phyloP scores from a whole-genome alignment of 176 grass and related monocot genomes.

The Carex myosuroides region DNA sequence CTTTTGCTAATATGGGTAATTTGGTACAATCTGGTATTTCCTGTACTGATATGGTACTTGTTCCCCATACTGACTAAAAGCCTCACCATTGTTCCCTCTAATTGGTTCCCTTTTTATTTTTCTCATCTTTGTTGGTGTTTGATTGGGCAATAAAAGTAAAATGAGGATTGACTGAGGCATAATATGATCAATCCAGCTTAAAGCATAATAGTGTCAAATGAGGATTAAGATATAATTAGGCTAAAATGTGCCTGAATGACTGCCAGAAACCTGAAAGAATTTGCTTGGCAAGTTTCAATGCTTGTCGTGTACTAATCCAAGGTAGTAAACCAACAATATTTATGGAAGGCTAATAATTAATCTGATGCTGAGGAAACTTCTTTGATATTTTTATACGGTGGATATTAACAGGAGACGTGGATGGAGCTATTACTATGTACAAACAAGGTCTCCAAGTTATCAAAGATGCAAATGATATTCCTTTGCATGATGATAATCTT shows the following conservation, averaged over 20 bases:
- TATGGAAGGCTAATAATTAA: not conserved
- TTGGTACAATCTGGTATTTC: not conserved
- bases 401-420: conserved; percentile 21
- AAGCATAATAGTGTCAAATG: not conserved
- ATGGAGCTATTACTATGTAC: conserved; percentile 31
- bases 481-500: conserved; percentile 33
- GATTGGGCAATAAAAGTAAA: not conserved
- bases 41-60: not conserved
- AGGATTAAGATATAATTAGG: not conserved
- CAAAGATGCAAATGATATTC: conserved; percentile 30
- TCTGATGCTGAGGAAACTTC: not conserved
- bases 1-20: not conserved
- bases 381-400: not conserved
- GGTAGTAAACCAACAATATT: not conserved
- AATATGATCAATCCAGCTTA: not conserved
- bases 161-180: not conserved
- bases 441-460: conserved; percentile 34
- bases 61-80: not conserved
- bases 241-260: not conserved
- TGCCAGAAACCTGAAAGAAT: too few relatives aligned
- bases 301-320: not conserved
- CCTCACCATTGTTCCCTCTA: not conserved
- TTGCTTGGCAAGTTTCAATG: not conserved
- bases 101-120: not conserved
- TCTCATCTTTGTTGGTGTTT: not conserved